Evolutionary conservation across 768 basidiomycete species (phyloP).

Genomic region (Tulasnella sp.): DNA sequence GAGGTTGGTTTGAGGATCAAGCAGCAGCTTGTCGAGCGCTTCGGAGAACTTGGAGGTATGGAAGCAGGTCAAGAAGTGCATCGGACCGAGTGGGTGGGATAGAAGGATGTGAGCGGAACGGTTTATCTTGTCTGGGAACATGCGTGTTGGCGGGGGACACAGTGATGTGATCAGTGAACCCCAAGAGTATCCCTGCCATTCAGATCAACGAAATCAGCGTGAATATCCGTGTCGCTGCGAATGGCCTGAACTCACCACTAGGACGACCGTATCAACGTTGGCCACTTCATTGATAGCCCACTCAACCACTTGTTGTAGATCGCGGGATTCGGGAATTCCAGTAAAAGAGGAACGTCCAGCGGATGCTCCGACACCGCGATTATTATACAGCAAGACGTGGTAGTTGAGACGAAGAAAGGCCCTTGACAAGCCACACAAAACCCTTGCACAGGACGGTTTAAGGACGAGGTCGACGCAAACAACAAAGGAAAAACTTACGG

Average conservation of each 20-base stretch:
- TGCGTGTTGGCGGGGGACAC: conserved; percentile 21
- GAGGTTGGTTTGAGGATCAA: background rate
- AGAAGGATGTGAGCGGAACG: conserved; percentile 54
- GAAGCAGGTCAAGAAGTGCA: conserved; percentile 59
- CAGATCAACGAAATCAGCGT: background rate
- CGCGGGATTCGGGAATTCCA: conserved; percentile 55
- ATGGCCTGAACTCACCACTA: conserved; percentile 40
- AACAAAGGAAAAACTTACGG: conserved; percentile 39
- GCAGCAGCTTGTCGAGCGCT: conserved; percentile 6
- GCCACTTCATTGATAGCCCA: conserved; percentile 31
- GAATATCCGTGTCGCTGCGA: too few relatives aligned
- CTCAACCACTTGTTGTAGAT: conserved; percentile 46
- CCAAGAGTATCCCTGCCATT: conserved; percentile 67
- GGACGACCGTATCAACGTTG: conserved; percentile 32
- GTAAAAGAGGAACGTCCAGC: conserved; percentile 63
- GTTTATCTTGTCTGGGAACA: conserved; percentile 32
- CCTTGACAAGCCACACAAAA: conserved; percentile 27
- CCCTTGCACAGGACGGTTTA: conserved; percentile 24
- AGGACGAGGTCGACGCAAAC: background rate
- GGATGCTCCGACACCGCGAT: conserved; percentile 63
- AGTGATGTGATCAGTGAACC: conserved; percentile 59
- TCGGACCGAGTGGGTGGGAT: conserved; percentile 63
- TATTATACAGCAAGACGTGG: conserved; percentile 59
- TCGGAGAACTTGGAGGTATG: conserved; percentile 29
- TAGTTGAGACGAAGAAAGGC: conserved; percentile 37